Evolutionary conservation across 2,329 filamentous ascomycete species (phyloP).

Genomic region (Penicillium sp.): DNA sequence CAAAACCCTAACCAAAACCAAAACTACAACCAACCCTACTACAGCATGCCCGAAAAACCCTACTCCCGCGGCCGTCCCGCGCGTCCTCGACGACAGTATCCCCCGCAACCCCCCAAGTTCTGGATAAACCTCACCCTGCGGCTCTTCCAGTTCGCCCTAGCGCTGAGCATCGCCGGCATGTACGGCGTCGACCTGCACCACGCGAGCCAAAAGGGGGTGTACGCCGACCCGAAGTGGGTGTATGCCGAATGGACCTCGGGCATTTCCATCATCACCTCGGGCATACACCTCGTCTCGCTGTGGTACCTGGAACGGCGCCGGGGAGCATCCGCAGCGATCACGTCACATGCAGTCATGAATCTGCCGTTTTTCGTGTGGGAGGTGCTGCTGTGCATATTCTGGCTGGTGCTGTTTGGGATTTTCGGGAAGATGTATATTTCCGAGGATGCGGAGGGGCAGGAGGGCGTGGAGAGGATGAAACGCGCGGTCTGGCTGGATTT

Average conservation of each 20-base stretch:
- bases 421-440: constrained; percentile 79
- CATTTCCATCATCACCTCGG: constrained; percentile 60
- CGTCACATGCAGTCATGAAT: constrained; percentile 20
- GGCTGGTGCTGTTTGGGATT: constrained; percentile 76
- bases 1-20: no score
- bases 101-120: constrained; percentile 18
- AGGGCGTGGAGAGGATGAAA: constrained; percentile 71
- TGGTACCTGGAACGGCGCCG: constrained; percentile 36
- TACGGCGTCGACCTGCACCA: constrained; percentile 67
- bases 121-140: constrained; percentile 52
- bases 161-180: constrained; percentile 71
- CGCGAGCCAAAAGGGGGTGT: constrained; percentile 48
- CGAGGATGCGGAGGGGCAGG: constrained; percentile 60
- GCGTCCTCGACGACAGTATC: neutral
- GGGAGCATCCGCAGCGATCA: constrained; percentile 17
- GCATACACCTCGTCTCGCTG: constrained; percentile 64
- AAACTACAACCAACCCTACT: no score
- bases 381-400: constrained; percentile 68
- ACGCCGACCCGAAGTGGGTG: constrained; percentile 67
- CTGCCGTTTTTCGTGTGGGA: constrained; percentile 63
- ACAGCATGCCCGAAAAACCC: no score
- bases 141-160: constrained; percentile 71
- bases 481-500: constrained; percentile 82
- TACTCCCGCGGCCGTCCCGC: neutral
- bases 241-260: constrained; percentile 70